Base-by-base conservation (phyloP, 306 rosid genomes). In the Crotalaria pallida region DNA sequence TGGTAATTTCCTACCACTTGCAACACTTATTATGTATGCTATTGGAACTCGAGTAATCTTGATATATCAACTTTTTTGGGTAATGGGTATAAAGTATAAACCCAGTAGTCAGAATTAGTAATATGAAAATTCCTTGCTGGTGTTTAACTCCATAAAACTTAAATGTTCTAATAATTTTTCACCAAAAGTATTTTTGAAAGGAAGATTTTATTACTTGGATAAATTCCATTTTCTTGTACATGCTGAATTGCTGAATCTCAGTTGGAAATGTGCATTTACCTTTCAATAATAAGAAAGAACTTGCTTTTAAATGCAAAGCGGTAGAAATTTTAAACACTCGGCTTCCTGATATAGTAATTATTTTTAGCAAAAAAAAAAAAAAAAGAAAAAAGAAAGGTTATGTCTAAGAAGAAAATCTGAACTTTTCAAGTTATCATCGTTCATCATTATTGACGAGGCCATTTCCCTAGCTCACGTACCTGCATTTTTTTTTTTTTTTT, bases 1-100 rank as follows among this genome's bases (percentile, higher is more conserved):
- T 90, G 98, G 97, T 93, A 85, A 71, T 31, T 65, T 36, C 61
- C 41, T 34, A 41, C 73, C 19, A 63, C 59, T 61, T 31, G 38
- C 3, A 34, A 17, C 41, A 12, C 48, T 49, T 63, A 11, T 65
- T 70, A 22, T 68, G 10, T 34, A 4, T 58, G 48, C 29, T 3
- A 16, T 44, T 12, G 68, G 38, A 72, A 22, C 51, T 73, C 13
- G 13, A 49, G 24, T 12, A 34, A 9, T 69, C 38, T 51, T n/a
- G 53, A 17, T 38, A 51, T 53, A 55, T 26, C 26, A 15, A 40
- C 7, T 58, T 58, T 36, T n/a, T n/a, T n/a, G n/a, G n/a, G n/a
- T n/a, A n/a, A n/a, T n/a, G n/a, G n/a, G n/a, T n/a, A n/a, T n/a
- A n/a, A 33, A 8, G 1, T 18, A 19, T n/a, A 71, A 44, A 43